Percentiles rank a stretch among this genome's conserved stretches.
These are phyloP conservation scores for Annulohypoxylon truncatum DNA, from an alignment of 2,329 filamentous ascomycete species.

Conservation along the genomic window DNA sequence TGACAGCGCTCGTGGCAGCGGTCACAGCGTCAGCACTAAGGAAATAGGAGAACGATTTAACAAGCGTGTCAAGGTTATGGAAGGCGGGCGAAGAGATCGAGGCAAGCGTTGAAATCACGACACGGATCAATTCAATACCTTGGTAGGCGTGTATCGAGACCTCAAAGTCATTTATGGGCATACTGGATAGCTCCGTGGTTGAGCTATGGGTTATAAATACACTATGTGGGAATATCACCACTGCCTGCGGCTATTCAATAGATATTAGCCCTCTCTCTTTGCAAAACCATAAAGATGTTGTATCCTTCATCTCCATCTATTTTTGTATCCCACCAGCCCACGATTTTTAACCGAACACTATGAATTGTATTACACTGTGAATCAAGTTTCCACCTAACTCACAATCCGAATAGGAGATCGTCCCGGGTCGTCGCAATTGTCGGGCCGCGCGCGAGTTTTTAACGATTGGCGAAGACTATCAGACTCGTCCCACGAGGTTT, in stretches of 20 bases:
- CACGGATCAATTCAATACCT: background rate
- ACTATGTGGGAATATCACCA: background rate
- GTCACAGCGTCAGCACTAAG: conserved; percentile 55
- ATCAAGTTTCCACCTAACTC: background rate
- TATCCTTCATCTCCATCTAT: background rate
- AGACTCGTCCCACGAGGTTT: background rate
- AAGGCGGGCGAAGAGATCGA: conserved; percentile 55
- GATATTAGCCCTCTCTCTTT: background rate
- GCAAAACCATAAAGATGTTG: background rate
- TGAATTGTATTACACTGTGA: background rate
- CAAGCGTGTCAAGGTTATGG: conserved; percentile 71
- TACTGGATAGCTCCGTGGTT: background rate
- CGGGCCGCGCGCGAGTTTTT: background rate
- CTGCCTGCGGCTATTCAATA: background rate
- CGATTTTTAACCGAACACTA: background rate
- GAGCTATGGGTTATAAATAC: background rate
- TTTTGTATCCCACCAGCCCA: background rate
- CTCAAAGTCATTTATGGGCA: background rate
- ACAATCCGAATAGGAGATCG: background rate
- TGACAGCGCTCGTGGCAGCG: conserved; percentile 77
- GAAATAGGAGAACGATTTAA: conserved; percentile 80
- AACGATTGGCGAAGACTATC: background rate
- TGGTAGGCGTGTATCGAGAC: background rate
- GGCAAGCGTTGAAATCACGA: conserved; percentile 47
- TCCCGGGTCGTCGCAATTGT: background rate